These are phyloP conservation scores for Pochonia chlamydosporia DNA, from an alignment of 2,329 filamentous ascomycete species.

Conservation along the genomic window DNA sequence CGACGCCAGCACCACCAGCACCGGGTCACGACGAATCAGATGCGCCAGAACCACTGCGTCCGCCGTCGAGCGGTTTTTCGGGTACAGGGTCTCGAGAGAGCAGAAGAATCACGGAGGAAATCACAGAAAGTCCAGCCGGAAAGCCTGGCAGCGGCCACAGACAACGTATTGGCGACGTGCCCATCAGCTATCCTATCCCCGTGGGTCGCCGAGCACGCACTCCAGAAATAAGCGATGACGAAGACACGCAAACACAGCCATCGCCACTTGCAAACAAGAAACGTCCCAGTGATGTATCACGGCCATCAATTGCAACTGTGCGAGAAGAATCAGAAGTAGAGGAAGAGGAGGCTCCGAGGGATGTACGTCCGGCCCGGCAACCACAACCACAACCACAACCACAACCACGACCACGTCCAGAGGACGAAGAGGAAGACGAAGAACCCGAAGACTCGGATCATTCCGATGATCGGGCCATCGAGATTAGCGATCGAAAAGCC, in stretches of 20 bases:
- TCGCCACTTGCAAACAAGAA: constrained; percentile 40
- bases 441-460: constrained; percentile 9
- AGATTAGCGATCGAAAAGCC: constrained; percentile 37
- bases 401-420: neutral
- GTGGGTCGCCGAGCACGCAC: neutral
- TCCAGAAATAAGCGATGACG: neutral
- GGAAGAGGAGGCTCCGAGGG: constrained; percentile 20
- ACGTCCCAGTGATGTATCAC: constrained; percentile 25
- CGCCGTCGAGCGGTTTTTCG: constrained; percentile 6
- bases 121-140: constrained; percentile 1
- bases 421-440: constrained; percentile 14
- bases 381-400: neutral
- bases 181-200: too few species aligned
- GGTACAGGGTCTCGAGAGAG: neutral
- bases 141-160: constrained; percentile 3
- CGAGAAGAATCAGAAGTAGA: constrained; percentile 12
- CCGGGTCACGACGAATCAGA: neutral
- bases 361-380: neutral
- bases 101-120: neutral
- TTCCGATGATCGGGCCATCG: constrained; percentile 33
- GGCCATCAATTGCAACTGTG: neutral
- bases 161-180: neutral
- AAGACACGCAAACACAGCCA: constrained; percentile 12
- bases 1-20: neutral
- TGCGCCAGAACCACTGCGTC: constrained; percentile 3